These are phyloP conservation scores for Cicer chorassanicum DNA, from an alignment of 306 rosid genomes.

Conservation along the genomic window DNA sequence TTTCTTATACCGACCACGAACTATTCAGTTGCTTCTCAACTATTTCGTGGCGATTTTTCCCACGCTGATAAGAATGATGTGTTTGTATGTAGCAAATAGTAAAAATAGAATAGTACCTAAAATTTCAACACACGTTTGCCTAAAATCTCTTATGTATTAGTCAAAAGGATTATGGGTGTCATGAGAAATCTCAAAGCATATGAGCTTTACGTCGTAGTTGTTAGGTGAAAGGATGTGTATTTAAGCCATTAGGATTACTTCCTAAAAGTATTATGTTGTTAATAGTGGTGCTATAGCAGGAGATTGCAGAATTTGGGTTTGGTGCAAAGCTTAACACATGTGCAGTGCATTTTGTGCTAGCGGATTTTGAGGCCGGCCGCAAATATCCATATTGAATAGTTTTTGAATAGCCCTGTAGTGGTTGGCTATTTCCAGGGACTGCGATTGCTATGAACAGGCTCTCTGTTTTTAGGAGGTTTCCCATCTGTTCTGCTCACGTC, in stretches of 20 bases:
- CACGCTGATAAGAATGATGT: constrained; percentile 10
- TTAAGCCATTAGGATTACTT: constrained; percentile 26
- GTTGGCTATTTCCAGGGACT: neutral
- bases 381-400: neutral
- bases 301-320: neutral
- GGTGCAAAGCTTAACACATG: neutral
- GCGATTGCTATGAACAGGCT: neutral
- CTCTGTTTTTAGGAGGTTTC: neutral
- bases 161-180: constrained; percentile 2
- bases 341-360: neutral
- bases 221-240: constrained; percentile 37
- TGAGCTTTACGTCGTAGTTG: constrained; percentile 12
- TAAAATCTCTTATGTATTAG: constrained; percentile 14
- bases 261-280: constrained; percentile 5
- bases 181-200: constrained; percentile 16
- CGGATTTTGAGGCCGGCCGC: neutral
- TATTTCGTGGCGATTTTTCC: constrained; percentile 26
- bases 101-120: neutral
- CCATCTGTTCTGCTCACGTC: neutral
- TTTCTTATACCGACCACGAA: constrained; percentile 10
- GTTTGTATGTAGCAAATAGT: constrained; percentile 9
- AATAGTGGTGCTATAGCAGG: neutral
- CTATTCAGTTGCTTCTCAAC: constrained; percentile 30
- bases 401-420: neutral
- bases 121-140: constrained; percentile 13